Conservation (phyloP, 2,329 filamentous ascomycete genomes). For the Diaporthe eres region DNA sequence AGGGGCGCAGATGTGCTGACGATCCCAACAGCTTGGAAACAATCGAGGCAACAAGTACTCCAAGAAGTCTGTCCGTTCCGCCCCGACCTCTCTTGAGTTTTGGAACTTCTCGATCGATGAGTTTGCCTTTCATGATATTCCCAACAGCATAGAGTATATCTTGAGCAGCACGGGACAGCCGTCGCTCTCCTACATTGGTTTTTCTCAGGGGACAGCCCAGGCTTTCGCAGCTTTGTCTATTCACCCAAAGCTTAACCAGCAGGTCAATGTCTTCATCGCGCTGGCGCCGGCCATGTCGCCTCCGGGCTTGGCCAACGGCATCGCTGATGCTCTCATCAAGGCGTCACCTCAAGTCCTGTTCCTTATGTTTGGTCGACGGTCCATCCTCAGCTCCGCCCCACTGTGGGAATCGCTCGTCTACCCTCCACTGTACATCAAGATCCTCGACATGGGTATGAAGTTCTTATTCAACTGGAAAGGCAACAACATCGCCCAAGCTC, state of each 20-base stretch:
- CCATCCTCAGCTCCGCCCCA: conserved; percentile 91
- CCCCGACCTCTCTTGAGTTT: conserved; percentile 83
- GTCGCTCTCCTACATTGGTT: conserved; percentile 95
- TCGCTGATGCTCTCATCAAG: conserved; percentile 94
- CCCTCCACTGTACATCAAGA: conserved; percentile 89
- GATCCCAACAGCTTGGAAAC: conserved; percentile 79
- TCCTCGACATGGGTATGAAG: conserved; percentile 84
- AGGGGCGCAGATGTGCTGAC: conserved; percentile 50
- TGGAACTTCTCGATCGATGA: conserved; percentile 99
- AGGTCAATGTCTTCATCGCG: conserved; percentile 96
- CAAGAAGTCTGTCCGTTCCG: conserved; percentile 86
- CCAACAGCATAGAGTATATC: conserved; percentile 93
- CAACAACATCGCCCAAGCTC: conserved; percentile 84
- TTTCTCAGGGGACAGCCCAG: conserved; percentile 96
- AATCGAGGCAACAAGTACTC: conserved; percentile 99
- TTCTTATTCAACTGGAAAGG: conserved; percentile 94
- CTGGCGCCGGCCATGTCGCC: conserved; percentile 97
- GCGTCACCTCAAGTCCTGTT: conserved; percentile 93
- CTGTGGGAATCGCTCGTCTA: conserved; percentile 99
- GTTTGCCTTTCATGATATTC: conserved; percentile 98
- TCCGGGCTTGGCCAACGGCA: conserved; percentile 87
- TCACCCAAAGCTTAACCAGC: conserved; percentile 90
- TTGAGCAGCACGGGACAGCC: conserved; percentile 85
- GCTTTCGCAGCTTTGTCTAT: conserved; percentile 95
- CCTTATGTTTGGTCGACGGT: conserved; percentile 90